Base-by-base conservation (phyloP, 257 asterid genomes). In the Gentiana macrophylla region DNA sequence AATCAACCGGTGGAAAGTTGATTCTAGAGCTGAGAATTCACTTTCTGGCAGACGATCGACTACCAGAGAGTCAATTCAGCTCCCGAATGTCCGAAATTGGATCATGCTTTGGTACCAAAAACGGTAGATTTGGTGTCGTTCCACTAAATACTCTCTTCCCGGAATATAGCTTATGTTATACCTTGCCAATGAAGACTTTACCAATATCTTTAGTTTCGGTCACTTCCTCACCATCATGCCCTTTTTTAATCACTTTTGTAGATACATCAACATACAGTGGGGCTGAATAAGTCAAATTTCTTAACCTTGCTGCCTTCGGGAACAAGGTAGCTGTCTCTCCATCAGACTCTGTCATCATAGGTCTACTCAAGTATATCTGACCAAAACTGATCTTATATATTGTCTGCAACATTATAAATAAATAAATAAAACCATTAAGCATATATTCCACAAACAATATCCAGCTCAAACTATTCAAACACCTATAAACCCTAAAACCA, bases 261-360 rank as follows among this genome's bases (percentile, higher is more conserved):
- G 80, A 64, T 53, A 92, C 98, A 67, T 92, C 98, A 12, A 92
- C 97, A 11, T 92, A 92, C 73, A 92, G 64, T 7, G 98, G 98
- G 35, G 98, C 98, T 51, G 98, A 92, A 67, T 92, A 92, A 3
- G 98, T 92, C 72, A 92, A 78, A 67, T 92, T 92, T 68, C 98
- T 85, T 62, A 92, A 72, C 79, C 98, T 84, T 46, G 98, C 98
- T 72, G 98, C 98, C 75, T 92, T 92, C 32, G 98, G 98, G 72
- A 92, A 92, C 80, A 92, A 77, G 8, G 98, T 92, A 24, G 98
- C 94, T 49, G 95, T 92, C 71, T 92, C 98, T 70, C 98, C 98
- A 72, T 92, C 98, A 33, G 98, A 92, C 69, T 91, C 97, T 8
- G 98, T 92, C 98, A 92, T 85, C 98, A 92, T 92, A 8, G 97